Evolutionary conservation across 257 asterid genomes (phyloP), one percentile per base, ranked within the genome.

Genomic region (Fraxinus cuspidata): DNA sequence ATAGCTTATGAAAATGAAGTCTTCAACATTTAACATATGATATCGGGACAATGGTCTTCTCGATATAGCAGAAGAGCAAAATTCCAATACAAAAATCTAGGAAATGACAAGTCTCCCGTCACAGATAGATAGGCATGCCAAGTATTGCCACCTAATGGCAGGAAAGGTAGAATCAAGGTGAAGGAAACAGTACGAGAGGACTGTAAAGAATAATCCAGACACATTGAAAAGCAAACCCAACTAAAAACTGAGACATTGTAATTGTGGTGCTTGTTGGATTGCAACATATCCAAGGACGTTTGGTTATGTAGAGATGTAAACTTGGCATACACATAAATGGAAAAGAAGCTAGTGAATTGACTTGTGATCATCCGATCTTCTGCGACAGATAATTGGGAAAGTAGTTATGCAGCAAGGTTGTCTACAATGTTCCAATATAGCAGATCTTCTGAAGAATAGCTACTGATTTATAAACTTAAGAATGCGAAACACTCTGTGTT

Each of bases 101-200:
- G 34, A 63, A 25, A 63, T 21, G 16, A 63, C 34, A 63, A 63
- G 34, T 25, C 68, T 63, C 31, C 68, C 34, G 11, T 19, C 68
- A 63, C 18, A 25, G 21, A 19, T 63, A 63, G 18, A 63, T 10
- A 25, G 69, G 34, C 18, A 63, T 0, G 69, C 69, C 69, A 63
- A 63, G 69, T 23, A 25, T 15, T 63, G 69, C 18, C 69, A 10
- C 64, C 19, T 53, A 53, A 18, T 1, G 11, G 64, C 64, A 53
- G 64, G 27, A 56, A n/a, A n/a, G 65, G 58, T 47, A 47, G 58
- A 47, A 56, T 56, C 65, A 56, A 56, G 65, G 65, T 56, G 65
- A 56, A 56, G 65, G 65, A 56, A 56, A 16, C 65, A 51, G 19
- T 8, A 16, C n/a, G 8, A 16, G n/a, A 49, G 23, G 60, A 3